These are phyloP conservation scores for Euphorbia tirucalli DNA, from an alignment of 345 rosid species.

Conservation along the genomic window DNA sequence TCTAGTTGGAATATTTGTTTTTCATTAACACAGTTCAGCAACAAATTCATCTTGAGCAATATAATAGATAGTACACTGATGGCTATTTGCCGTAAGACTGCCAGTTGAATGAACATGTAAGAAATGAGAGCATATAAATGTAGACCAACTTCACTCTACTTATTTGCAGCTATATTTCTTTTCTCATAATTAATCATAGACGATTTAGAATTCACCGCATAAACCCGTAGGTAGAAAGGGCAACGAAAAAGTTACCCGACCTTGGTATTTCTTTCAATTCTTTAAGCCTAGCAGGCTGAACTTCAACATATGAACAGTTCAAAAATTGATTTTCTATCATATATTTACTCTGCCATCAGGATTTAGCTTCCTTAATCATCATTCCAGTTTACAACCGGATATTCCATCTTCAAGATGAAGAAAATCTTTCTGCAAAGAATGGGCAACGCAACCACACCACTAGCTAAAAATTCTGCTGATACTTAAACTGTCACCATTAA, in stretches of 20 bases:
- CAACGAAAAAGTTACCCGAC: too few species aligned
- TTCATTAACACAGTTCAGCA: background rate
- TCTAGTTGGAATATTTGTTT: background rate
- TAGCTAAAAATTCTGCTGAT: constrained; percentile 33
- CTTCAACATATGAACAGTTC: background rate
- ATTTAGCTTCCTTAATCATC: background rate
- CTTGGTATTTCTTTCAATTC: too few species aligned
- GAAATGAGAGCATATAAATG: background rate
- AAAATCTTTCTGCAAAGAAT: background rate
- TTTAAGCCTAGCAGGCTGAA: background rate
- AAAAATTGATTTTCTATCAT: background rate
- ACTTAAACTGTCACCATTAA: constrained; percentile 42
- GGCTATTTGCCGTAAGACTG: background rate
- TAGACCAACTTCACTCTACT: background rate
- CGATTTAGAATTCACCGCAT: too few species aligned
- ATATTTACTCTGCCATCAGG: background rate
- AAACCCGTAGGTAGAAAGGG: too few species aligned
- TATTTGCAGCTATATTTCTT: background rate
- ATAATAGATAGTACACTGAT: background rate
- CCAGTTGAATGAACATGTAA: background rate
- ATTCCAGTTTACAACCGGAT: constrained; percentile 7
- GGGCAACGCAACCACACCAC: constrained; percentile 1
- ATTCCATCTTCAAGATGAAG: constrained; percentile 6
- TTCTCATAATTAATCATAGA: too few species aligned
- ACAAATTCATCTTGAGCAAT: background rate